Percentiles rank a stretch among this genome's conserved stretches.
Conservation (phyloP, 345 rosid species). For the Garcia nutans region DNA sequence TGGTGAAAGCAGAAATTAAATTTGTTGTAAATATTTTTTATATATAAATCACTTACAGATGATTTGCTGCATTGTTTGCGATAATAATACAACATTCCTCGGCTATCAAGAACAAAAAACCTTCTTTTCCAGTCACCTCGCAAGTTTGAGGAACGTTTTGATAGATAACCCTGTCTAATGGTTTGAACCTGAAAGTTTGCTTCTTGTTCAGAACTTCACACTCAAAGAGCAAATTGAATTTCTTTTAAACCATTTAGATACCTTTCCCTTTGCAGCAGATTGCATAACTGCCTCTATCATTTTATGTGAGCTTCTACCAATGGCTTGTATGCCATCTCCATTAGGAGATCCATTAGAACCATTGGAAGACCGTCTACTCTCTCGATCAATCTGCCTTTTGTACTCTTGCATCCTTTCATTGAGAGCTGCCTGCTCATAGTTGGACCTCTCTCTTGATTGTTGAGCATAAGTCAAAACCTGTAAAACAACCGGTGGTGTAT, state of each 20-base stretch:
- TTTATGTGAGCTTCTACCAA: slow-evolving; percentile 96
- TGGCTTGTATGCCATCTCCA: slow-evolving; percentile 94
- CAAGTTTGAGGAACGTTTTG: slow-evolving; percentile 91
- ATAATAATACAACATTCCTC: slow-evolving; percentile 97
- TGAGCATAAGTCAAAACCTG: slow-evolving; percentile 96
- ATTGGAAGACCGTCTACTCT: slow-evolving; percentile 74
- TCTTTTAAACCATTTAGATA: slow-evolving; percentile 20
- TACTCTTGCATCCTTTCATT: slow-evolving; percentile 96
- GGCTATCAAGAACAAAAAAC: slow-evolving; percentile 98
- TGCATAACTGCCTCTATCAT: slow-evolving; percentile 99
- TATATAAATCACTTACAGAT: slow-evolving; percentile 60
- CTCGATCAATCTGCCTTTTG: slow-evolving; percentile 94
- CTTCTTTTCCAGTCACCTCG: slow-evolving; percentile 99
- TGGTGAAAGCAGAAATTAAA: not conserved
- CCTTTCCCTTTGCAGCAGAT: slow-evolving; percentile 99
- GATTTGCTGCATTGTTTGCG: slow-evolving; percentile 86
- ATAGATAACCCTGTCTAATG: slow-evolving; percentile 96
- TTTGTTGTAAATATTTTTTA: not conserved
- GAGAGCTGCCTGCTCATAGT: slow-evolving; percentile 93
- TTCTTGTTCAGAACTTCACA: slow-evolving; percentile 15
- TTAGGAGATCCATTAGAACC: slow-evolving; percentile 93
- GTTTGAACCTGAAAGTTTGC: slow-evolving; percentile 76
- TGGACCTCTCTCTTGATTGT: slow-evolving; percentile 95
- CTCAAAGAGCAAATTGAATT: not conserved
- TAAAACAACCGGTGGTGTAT: slow-evolving; percentile 14